Conservation (phyloP, 2,329 filamentous ascomycete species). For the Pyrenochaeta sp. region DNA sequence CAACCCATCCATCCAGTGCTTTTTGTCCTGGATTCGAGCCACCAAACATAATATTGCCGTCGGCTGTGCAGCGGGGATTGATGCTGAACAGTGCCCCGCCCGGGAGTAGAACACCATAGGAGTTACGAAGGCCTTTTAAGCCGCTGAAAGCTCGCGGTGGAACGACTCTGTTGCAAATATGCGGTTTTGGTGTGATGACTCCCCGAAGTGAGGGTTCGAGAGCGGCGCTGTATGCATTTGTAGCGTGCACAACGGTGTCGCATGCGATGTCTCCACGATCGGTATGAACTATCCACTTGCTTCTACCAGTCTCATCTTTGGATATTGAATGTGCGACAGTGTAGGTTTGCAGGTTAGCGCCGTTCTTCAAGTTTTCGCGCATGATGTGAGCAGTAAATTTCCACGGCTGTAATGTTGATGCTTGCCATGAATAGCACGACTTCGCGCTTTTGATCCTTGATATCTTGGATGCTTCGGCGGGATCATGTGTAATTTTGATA, state of each 20-base stretch:
- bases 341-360: conserved; percentile 34
- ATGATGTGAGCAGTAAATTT: conserved; percentile 39
- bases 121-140: conserved; percentile 35
- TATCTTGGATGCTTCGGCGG: conserved; percentile 20
- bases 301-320: not conserved
- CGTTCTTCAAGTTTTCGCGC: conserved; percentile 27
- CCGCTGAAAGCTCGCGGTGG: conserved; percentile 30
- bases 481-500: conserved; percentile 30
- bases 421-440: conserved; percentile 34
- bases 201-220: conserved; percentile 30
- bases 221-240: conserved; percentile 37
- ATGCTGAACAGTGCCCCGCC: conserved; percentile 43
- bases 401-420: conserved; percentile 39
- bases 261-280: conserved; percentile 29
- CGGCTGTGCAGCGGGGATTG: conserved; percentile 41
- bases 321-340: conserved; percentile 25
- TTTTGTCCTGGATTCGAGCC: conserved; percentile 45
- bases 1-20: conserved; percentile 40
- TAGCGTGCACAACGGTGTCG: conserved; percentile 33
- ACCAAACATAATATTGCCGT: conserved; percentile 45
- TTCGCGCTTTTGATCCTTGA: conserved; percentile 31
- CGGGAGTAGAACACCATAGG: conserved; percentile 42
- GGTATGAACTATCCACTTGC: conserved; percentile 30
- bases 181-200: conserved; percentile 38
- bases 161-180: conserved; percentile 37